A percentile compares a stretch with the other conserved stretches of the same genome.
Conservation (phyloP, 768 basidiomycete species). For the Rubroboletus pulcherrimus region DNA sequence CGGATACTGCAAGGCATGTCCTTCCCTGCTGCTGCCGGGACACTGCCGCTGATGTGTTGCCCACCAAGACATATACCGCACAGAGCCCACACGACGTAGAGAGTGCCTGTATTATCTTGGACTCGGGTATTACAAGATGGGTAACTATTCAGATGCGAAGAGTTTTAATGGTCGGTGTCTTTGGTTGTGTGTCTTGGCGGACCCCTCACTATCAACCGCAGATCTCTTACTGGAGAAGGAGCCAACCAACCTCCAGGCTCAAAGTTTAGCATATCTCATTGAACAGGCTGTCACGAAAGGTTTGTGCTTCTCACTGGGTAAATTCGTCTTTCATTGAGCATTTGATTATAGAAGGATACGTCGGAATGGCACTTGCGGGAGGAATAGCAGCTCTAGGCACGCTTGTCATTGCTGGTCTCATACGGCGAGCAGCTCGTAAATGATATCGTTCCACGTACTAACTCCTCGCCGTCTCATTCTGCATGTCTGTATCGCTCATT, state of each 20-base stretch:
- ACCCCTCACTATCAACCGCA: conserved; percentile 29
- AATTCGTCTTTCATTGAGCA: neutral
- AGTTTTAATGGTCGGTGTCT: conserved; percentile 79
- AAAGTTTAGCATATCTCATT: conserved; percentile 80
- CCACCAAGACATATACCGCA: conserved; percentile 79
- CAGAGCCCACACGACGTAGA: conserved; percentile 79
- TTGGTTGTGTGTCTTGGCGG: neutral
- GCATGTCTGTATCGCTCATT: conserved; percentile 15
- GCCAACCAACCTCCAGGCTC: conserved; percentile 89
- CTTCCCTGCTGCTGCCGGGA: neutral
- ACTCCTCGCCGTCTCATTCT: conserved; percentile 9
- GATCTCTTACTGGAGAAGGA: conserved; percentile 88
- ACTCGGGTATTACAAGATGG: conserved; percentile 94
- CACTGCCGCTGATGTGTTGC: conserved; percentile 7
- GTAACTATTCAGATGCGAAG: conserved; percentile 88
- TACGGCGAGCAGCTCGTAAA: conserved; percentile 76
- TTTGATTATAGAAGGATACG: conserved; percentile 78
- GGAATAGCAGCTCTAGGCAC: conserved; percentile 85
- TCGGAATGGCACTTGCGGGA: conserved; percentile 94
- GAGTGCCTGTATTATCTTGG: conserved; percentile 98
- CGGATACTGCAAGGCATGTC: conserved; percentile 78
- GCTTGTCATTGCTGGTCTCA: conserved; percentile 65
- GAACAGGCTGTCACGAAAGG: conserved; percentile 83
- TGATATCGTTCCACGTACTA: conserved; percentile 19
- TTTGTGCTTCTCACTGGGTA: conserved; percentile 30